Evolutionary conservation across 331 rosid species (phyloP), one percentile per base, ranked within the genome.

Genomic region (Quercus lobata): DNA sequence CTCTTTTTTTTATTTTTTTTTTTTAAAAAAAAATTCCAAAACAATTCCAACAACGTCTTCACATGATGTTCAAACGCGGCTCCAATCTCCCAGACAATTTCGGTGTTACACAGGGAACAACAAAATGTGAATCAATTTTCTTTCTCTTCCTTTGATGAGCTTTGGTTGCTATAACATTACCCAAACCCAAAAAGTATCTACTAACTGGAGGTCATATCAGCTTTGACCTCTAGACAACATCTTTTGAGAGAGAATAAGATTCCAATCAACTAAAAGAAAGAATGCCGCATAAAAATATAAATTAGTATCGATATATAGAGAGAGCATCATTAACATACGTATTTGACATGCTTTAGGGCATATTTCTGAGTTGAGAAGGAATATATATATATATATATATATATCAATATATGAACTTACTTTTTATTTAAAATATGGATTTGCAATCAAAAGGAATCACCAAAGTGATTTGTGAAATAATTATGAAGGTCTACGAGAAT

Each of bases 131-230:
- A 19, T 21, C 73, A 66, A 32, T 81, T 75, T 71, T 71, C 57
- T 81, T 84, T 76, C 76, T 81, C 82, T 72, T 78, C 80, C 76
- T 74, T 60, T 76, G 46, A 65, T 78, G 83, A 65, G 72, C 78
- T 71, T 56, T 68, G 21, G 52, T n/a, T 27, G 34, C 78, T 76
- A 74, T 76, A 74, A 77, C 72, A 21, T 25, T 15, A 57, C 24
- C 69, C 32, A 69, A 25, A 27, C 74, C 77, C 24, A 79, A 54
- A 79, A 57, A 63, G 27, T 68, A 53, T 76, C 65, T 29, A 60
- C 55, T 73, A 22, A 73, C 22, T n/a, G 74, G 44, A 63, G 61
- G 61, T 18, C 41, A 34, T 30, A n/a, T 57, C 49, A 22, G 52
- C 49, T 69, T 19, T 27, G 71, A 52, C 73, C 63, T 73, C 76